phyloP scores from a whole-genome alignment of 805 yeast genomes.

The Wickerhamomyces bisporus region DNA sequence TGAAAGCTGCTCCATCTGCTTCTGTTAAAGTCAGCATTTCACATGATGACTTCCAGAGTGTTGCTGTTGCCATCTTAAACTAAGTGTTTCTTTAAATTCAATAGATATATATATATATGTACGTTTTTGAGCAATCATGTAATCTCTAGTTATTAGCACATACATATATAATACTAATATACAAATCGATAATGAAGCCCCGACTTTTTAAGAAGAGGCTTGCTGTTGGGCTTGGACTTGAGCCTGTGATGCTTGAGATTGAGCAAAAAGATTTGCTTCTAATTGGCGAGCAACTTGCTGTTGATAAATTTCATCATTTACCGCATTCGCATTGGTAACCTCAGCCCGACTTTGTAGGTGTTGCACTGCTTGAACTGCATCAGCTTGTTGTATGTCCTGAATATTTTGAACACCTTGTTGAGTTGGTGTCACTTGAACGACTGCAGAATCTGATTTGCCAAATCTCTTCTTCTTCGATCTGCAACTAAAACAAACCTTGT shows the following conservation, averaged over 20 bases:
- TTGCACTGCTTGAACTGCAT: conserved; percentile 11
- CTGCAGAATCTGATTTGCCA: conserved; percentile 10
- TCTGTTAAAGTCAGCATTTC: conserved; percentile 83
- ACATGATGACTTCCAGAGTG: conserved; percentile 95
- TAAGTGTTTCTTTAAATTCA: conserved; percentile 1
- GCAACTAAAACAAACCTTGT: conserved; percentile 52
- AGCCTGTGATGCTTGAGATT: conserved; percentile 2
- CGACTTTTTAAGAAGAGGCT: neutral
- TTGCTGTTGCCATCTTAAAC: conserved; percentile 80
- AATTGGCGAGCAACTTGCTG: conserved; percentile 16
- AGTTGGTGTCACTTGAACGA: conserved; percentile 9
- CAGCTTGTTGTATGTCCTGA: conserved; percentile 6
- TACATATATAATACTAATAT: too few species aligned
- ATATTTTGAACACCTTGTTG: conserved; percentile 3
- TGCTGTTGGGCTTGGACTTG: neutral
- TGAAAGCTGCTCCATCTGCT: conserved; percentile 65
- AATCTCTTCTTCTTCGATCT: conserved; percentile 46
- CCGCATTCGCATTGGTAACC: neutral
- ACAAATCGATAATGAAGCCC: too few species aligned
- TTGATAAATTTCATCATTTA: conserved; percentile 1
- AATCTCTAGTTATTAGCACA: too few species aligned
- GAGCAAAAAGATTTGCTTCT: conserved; percentile 22
- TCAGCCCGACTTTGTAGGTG: conserved; percentile 4
- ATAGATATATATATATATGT: neutral
- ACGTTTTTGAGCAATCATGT: neutral